Conservation (phyloP, 768 basidiomycete species). For the Lactarius sp. region DNA sequence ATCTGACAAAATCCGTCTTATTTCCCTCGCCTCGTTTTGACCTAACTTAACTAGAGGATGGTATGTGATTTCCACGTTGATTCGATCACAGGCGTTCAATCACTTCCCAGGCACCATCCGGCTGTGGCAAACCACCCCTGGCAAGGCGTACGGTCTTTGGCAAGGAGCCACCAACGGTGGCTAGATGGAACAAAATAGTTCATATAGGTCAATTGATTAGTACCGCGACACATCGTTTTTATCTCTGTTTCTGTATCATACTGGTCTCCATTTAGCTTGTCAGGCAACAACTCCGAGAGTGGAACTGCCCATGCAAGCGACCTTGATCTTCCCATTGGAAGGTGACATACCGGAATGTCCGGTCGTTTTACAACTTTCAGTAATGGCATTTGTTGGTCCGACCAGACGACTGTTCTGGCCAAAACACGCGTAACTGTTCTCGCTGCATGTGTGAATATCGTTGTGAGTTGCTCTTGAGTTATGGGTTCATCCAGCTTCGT, state of each 20-base stretch:
- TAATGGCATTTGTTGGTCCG: too few relatives aligned
- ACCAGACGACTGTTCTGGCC: too few relatives aligned
- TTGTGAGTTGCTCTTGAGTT: too few relatives aligned
- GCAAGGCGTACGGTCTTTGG: constrained; percentile 90
- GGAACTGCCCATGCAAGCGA: not conserved
- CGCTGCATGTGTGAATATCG: not conserved
- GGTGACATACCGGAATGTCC: not conserved
- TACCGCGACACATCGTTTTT: constrained; percentile 9
- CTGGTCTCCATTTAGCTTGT: not conserved
- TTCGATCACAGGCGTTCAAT: constrained; percentile 13
- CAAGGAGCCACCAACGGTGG: constrained; percentile 51
- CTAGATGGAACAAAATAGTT: constrained; percentile 22
- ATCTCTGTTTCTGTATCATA: constrained; percentile 13
- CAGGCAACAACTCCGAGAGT: not conserved
- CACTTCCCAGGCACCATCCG: constrained; percentile 74
- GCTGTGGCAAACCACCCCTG: constrained; percentile 95
- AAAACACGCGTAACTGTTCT: too few relatives aligned
- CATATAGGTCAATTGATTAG: constrained; percentile 15
- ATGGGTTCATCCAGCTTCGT: not conserved
- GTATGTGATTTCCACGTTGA: constrained; percentile 37
- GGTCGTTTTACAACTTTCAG: not conserved
- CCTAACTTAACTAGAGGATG: constrained; percentile 54
- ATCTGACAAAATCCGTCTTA: constrained; percentile 15
- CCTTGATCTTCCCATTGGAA: not conserved
- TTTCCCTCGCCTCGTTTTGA: constrained; percentile 15